phyloP scores from a whole-genome alignment of 2,329 filamentous ascomycete species.

The Aureobasidium melanogenum region DNA sequence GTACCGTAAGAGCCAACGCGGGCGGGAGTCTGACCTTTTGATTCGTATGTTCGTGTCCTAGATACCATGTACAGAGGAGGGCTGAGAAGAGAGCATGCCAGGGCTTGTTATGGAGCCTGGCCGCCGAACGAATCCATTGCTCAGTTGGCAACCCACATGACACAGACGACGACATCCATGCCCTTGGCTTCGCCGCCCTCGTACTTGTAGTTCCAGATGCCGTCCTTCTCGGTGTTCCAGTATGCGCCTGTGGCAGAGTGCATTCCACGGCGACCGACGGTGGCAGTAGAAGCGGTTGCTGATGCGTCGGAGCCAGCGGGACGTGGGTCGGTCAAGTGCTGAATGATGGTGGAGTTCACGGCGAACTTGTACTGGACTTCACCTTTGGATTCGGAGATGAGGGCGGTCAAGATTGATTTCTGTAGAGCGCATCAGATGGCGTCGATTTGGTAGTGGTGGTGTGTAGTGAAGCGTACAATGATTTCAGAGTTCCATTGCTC shows the following conservation, averaged over 20 bases:
- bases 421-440: slow-evolving; percentile 28
- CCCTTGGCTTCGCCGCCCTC: slow-evolving; percentile 48
- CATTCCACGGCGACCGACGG: slow-evolving; percentile 78
- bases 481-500: slow-evolving; percentile 85
- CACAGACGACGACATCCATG: slow-evolving; percentile 43
- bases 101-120: background rate
- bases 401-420: slow-evolving; percentile 67
- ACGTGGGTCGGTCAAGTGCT: slow-evolving; percentile 69
- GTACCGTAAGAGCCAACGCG: background rate
- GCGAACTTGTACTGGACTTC: slow-evolving; percentile 74
- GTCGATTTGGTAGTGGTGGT: slow-evolving; percentile 17
- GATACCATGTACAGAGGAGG: slow-evolving; percentile 1
- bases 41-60: slow-evolving; percentile 5
- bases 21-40: background rate
- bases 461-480: slow-evolving; percentile 57
- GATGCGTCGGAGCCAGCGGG: slow-evolving; percentile 46
- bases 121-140: background rate
- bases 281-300: slow-evolving; percentile 12
- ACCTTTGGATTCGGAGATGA: slow-evolving; percentile 63
- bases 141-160: slow-evolving; percentile 68
- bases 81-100: background rate
- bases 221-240: slow-evolving; percentile 86
- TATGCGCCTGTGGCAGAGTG: slow-evolving; percentile 77
- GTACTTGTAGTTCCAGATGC: slow-evolving; percentile 85
- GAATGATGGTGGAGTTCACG: slow-evolving; percentile 96